Percentiles rank a stretch among this genome's conserved stretches.
phyloP scores from a whole-genome alignment of 129 eudicot species.

The Scalesia atractyloides region DNA sequence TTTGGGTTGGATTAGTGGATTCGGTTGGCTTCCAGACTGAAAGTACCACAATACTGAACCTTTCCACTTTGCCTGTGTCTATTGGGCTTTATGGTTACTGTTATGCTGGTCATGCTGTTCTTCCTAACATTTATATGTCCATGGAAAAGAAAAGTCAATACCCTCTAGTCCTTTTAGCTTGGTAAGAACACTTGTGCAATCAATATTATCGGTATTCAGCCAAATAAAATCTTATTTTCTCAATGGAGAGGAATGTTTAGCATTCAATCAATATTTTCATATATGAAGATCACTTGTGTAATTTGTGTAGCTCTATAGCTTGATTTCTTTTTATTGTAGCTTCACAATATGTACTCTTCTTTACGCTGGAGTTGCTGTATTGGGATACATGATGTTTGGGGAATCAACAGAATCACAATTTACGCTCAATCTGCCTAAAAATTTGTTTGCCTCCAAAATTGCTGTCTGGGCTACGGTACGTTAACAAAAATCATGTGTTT shows the following conservation, averaged over 20 bases:
- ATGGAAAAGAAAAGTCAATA: constrained; percentile 66
- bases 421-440: constrained; percentile 76
- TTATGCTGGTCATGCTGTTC: constrained; percentile 89
- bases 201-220: neutral
- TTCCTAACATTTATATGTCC: constrained; percentile 84
- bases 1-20: constrained; percentile 85
- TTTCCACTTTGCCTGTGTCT: constrained; percentile 80
- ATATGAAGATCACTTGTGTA: neutral
- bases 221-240: neutral
- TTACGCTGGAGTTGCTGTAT: constrained; percentile 74
- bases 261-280: too few relatives aligned
- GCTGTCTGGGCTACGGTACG: constrained; percentile 95
- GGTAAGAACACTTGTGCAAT: constrained; percentile 39
- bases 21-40: constrained; percentile 44
- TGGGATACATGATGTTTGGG: constrained; percentile 80
- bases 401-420: constrained; percentile 76
- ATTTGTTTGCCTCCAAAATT: constrained; percentile 70
- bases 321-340: constrained; percentile 38
- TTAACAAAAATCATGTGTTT: neutral
- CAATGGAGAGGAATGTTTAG: too few relatives aligned
- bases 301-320: neutral
- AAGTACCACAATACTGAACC: constrained; percentile 49
- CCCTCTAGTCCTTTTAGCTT: constrained; percentile 65
- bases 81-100: constrained; percentile 84
- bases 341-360: constrained; percentile 65